These are phyloP conservation scores for Aspergillus taichungensis DNA, from an alignment of 495 filamentous ascomycete genomes.

Conservation along the genomic window DNA sequence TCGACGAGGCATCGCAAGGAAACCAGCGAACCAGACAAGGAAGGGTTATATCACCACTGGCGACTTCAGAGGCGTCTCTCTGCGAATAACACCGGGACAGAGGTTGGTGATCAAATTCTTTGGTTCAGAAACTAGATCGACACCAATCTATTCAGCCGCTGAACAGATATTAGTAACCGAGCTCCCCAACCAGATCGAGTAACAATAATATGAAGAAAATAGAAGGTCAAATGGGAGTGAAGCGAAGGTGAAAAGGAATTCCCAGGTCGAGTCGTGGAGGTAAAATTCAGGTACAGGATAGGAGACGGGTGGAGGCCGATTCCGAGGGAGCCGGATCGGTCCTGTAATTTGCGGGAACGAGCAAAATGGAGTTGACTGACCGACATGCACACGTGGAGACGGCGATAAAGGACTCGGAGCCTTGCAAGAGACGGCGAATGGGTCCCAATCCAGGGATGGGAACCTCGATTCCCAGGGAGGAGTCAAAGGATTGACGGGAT, in stretches of 20 bases:
- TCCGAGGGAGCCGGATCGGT: background rate
- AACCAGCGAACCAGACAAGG: constrained; percentile 16
- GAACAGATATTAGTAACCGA: too few relatives aligned
- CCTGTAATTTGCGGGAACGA: background rate
- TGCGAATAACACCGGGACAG: background rate
- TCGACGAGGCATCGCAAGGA: constrained; percentile 49
- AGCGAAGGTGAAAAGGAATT: background rate
- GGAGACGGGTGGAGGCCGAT: background rate
- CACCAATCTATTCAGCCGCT: too few relatives aligned
- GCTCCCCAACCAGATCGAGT: too few relatives aligned
- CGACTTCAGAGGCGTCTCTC: constrained; percentile 1
- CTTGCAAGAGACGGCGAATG: background rate
- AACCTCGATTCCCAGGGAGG: too few relatives aligned
- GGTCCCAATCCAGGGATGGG: too few relatives aligned
- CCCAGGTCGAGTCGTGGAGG: background rate
- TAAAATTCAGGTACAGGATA: background rate
- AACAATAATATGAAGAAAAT: too few relatives aligned
- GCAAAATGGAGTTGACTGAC: background rate
- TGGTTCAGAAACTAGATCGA: too few relatives aligned
- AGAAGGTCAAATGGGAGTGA: background rate
- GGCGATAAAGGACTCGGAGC: background rate
- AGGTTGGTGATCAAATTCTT: too few relatives aligned
- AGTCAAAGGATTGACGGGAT: too few relatives aligned
- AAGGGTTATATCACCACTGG: constrained; percentile 8
- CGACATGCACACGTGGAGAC: background rate